Conservation (phyloP, 2,329 filamentous ascomycete genomes). For the Colletotrichum spinosum region DNA sequence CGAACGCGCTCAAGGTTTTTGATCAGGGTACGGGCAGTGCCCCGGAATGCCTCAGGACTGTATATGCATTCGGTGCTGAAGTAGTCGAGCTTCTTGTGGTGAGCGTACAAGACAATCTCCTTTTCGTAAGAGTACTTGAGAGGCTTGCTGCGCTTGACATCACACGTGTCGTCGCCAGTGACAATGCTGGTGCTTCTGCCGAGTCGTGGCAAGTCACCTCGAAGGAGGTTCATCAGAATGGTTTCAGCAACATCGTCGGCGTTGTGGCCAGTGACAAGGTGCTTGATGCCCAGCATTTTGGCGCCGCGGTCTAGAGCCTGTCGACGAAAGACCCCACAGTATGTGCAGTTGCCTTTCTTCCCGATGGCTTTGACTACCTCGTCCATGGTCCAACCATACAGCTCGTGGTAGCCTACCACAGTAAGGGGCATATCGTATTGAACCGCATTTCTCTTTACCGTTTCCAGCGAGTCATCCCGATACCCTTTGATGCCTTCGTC, state of each 20-base stretch:
- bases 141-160: conserved; percentile 95
- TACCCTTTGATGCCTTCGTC: conserved; percentile 99
- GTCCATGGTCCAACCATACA: conserved; percentile 99
- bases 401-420: conserved; percentile 91
- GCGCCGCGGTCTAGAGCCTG: conserved; percentile 95
- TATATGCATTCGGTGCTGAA: conserved; percentile 99
- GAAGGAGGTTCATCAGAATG: conserved; percentile 94
- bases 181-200: conserved; percentile 92
- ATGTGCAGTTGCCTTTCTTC: conserved; percentile 99
- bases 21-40: conserved; percentile 89
- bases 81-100: conserved; percentile 97
- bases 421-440: conserved; percentile 94
- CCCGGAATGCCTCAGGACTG: conserved; percentile 95
- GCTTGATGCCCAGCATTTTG: conserved; percentile 85
- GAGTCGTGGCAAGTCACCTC: conserved; percentile 88
- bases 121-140: conserved; percentile 99
- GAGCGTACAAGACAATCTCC: conserved; percentile 97
- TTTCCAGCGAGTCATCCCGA: conserved; percentile 94
- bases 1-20: conserved; percentile 95
- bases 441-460: conserved; percentile 90
- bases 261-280: conserved; percentile 98
- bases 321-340: conserved; percentile 94
- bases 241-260: conserved; percentile 98
- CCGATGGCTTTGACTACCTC: conserved; percentile 96
- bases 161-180: conserved; percentile 80